Conservation (phyloP, 2,329 filamentous ascomycete species). For the Aspergillus sp. region DNA sequence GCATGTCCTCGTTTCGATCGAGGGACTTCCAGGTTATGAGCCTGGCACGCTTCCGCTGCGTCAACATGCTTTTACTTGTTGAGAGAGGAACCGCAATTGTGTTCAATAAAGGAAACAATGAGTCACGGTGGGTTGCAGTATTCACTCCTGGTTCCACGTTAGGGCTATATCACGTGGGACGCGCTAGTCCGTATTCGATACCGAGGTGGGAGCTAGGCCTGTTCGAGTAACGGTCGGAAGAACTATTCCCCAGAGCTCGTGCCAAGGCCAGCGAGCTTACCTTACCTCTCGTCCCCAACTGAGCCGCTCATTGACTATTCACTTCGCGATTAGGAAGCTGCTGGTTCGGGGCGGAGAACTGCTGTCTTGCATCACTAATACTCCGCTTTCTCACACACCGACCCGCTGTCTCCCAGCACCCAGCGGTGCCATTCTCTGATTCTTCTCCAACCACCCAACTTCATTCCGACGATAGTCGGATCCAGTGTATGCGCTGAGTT, state of each 20-base stretch:
- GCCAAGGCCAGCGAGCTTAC: conserved; percentile 1
- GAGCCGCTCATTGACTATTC: neutral
- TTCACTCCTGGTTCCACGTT: neutral
- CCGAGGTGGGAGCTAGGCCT: neutral
- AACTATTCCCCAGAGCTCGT: neutral
- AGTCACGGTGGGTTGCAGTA: neutral
- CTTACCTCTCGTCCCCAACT: neutral
- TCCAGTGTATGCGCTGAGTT: conserved; percentile 2
- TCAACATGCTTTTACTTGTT: conserved; percentile 34
- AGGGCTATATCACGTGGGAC: neutral
- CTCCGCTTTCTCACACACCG: neutral
- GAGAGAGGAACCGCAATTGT: neutral
- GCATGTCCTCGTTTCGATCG: conserved; percentile 31
- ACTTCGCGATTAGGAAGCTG: neutral
- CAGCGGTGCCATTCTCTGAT: neutral
- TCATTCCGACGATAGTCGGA: conserved; percentile 1
- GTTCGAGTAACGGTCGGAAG: neutral
- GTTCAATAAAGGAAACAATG: neutral
- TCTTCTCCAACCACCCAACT: neutral
- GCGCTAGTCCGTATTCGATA: neutral
- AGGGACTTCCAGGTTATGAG: conserved; percentile 47
- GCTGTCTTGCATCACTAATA: neutral
- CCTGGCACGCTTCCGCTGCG: conserved; percentile 48
- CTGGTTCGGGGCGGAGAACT: neutral
- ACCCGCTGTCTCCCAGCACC: neutral